Evolutionary conservation across 192 early-diverging fungal genomes (phyloP).

Genomic region (Obelidium mucronatum): DNA sequence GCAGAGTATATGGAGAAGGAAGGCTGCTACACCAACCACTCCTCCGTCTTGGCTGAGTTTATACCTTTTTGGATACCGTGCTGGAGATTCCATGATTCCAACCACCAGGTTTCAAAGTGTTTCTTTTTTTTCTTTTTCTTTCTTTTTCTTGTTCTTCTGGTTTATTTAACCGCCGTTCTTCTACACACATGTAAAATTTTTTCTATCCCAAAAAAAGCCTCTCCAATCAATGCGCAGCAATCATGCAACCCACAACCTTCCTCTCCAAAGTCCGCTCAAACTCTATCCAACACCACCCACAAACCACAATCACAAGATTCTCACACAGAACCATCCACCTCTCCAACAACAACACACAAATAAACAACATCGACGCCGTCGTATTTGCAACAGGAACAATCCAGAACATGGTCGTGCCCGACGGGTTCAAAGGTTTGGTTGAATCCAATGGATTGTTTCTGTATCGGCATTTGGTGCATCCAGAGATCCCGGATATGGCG

Average conservation of each 20-base stretch:
- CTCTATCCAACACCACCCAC: background rate
- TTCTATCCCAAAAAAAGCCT: background rate
- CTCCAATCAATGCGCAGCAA: background rate
- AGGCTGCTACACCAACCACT: too few relatives aligned
- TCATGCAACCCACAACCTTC: background rate
- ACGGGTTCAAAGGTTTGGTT: background rate
- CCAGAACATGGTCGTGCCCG: constrained; percentile 8
- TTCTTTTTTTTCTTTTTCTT: background rate
- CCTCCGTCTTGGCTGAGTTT: background rate
- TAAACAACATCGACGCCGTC: constrained; percentile 2
- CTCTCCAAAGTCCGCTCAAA: background rate
- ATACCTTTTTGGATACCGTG: background rate
- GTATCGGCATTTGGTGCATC: background rate
- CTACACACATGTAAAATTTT: too few relatives aligned
- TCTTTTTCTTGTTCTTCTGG: background rate
- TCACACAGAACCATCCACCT: background rate
- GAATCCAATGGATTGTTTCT: background rate
- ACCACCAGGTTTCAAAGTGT: background rate
- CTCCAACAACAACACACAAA: background rate
- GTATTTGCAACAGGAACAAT: constrained; percentile 5
- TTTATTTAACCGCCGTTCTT: too few relatives aligned
- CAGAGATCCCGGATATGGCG: constrained; percentile 17
- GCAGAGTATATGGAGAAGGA: too few relatives aligned
- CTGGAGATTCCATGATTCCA: background rate
- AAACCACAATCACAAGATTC: background rate